phyloP scores from a whole-genome alignment of 306 rosid genomes.

The Luffa aegyptiaca region DNA sequence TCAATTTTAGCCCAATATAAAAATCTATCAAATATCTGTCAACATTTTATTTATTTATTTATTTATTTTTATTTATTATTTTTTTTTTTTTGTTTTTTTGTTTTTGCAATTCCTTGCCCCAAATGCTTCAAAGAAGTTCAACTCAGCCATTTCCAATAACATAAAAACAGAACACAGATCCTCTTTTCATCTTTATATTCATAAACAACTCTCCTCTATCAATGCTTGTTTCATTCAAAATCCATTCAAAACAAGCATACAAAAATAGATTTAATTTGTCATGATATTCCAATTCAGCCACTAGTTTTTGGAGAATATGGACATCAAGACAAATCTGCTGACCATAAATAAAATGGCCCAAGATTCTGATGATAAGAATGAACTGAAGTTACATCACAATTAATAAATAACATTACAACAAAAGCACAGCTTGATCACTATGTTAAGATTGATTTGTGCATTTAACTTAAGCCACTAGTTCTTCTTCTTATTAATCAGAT shows the following conservation, averaged over 20 bases:
- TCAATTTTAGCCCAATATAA: no score
- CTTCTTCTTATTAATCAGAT: conserved; percentile 48
- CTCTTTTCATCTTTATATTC: neutral
- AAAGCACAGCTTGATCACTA: neutral
- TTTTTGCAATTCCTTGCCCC: neutral
- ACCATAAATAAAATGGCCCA: neutral
- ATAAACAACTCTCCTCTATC: neutral
- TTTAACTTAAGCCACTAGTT: conserved; percentile 4
- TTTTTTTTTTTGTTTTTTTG: no score
- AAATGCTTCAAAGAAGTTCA: neutral
- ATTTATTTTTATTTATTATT: no score
- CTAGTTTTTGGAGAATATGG: neutral
- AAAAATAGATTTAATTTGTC: neutral
- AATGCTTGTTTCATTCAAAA: neutral
- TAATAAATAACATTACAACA: conserved; percentile 2
- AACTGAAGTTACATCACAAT: neutral
- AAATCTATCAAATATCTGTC: no score
- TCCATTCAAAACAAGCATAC: neutral
- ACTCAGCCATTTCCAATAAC: neutral
- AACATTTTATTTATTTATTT: no score
- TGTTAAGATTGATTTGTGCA: neutral
- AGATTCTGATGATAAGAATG: neutral
- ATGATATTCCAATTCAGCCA: neutral
- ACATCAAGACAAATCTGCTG: neutral
- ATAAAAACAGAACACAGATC: neutral